These are phyloP conservation scores for Russula sp. DNA, from an alignment of 768 basidiomycete genomes.

Conservation along the genomic window DNA sequence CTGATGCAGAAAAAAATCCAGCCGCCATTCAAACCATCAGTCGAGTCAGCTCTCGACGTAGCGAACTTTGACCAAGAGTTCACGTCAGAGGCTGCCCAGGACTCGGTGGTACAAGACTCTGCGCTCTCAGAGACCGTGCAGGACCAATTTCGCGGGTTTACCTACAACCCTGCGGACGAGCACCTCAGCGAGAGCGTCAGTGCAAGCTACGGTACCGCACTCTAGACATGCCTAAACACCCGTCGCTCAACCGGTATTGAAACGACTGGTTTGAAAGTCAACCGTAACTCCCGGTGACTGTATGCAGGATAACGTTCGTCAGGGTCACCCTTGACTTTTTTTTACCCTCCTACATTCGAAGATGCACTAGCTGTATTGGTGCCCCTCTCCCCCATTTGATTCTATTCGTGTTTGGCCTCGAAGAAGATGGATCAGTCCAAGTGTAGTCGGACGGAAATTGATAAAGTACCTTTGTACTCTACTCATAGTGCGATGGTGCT, in stretches of 20 bases:
- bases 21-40: conserved; percentile 95
- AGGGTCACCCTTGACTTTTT: background rate
- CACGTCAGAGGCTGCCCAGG: conserved; percentile 89
- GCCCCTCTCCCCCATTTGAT: background rate
- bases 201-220: conserved; percentile 46
- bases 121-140: conserved; percentile 93
- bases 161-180: conserved; percentile 79
- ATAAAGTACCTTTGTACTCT: conserved; percentile 6
- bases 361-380: conserved; percentile 1
- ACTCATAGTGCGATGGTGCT: conserved; percentile 3
- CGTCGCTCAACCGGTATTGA: conserved; percentile 13
- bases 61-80: conserved; percentile 98
- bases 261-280: conserved; percentile 1
- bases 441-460: conserved; percentile 2
- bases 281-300: background rate
- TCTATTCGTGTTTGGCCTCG: background rate
- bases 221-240: conserved; percentile 2
- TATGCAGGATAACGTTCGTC: background rate
- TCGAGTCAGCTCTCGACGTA: conserved; percentile 91
- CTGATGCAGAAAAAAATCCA: conserved; percentile 92
- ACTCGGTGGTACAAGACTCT: conserved; percentile 93
- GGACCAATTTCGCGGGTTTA: conserved; percentile 90
- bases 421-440: conserved; percentile 2
- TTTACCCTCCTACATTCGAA: background rate
- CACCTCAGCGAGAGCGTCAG: conserved; percentile 80